Evolutionary conservation across 2,329 filamentous ascomycete species (phyloP).

Genomic region (Botrytis aclada): DNA sequence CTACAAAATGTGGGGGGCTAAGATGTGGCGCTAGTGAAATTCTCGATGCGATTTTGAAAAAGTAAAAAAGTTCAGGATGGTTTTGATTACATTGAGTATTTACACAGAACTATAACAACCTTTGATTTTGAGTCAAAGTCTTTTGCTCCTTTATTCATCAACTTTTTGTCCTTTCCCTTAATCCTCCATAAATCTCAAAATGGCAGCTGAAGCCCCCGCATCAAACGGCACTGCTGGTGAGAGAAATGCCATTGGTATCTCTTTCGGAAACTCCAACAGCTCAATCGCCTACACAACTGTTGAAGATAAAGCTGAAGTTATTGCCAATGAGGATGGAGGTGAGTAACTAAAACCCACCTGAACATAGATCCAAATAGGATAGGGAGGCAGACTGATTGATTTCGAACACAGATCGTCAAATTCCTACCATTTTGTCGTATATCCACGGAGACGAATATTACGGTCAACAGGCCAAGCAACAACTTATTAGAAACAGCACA

Average conservation of each 20-base stretch:
- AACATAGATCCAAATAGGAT: not conserved
- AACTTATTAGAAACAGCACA: constrained; percentile 85
- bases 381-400: constrained; percentile 25
- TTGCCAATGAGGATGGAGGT: constrained; percentile 98
- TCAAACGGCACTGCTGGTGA: constrained; percentile 40
- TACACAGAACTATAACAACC: constrained; percentile 15
- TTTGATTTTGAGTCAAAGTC: constrained; percentile 14
- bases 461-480: constrained; percentile 89
- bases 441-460: constrained; percentile 96
- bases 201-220: constrained; percentile 33
- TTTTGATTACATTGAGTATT: not conserved
- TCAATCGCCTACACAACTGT: constrained; percentile 92
- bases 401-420: constrained; percentile 74
- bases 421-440: constrained; percentile 91
- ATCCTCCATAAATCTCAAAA: constrained; percentile 24
- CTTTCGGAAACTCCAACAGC: constrained; percentile 98
- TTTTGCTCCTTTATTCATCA: not conserved
- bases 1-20: constrained; percentile 5
- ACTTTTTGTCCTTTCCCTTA: not conserved
- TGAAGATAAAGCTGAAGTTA: constrained; percentile 94
- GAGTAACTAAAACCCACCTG: constrained; percentile 38
- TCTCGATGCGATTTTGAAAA: constrained; percentile 25
- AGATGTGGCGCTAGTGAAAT: constrained; percentile 34
- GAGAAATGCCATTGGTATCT: constrained; percentile 82
- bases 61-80: constrained; percentile 27